Evolutionary conservation across 108 stramenopile genomes (phyloP).

Genomic region (Stephanodiscus minutulus): DNA sequence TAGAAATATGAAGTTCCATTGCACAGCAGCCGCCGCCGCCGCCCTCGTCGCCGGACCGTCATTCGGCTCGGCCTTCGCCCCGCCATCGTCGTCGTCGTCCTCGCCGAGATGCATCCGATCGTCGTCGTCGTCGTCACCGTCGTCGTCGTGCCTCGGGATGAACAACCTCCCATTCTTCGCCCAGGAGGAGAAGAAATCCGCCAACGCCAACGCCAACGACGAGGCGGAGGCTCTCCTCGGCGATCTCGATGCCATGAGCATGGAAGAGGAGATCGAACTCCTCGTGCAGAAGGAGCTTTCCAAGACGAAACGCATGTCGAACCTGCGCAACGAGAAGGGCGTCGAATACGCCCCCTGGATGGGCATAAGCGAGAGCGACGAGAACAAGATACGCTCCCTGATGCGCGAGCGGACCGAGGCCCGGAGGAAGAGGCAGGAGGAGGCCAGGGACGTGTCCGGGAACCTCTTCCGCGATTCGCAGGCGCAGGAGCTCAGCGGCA

Average conservation of each 20-base stretch:
- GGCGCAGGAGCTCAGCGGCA: slow-evolving; percentile 84
- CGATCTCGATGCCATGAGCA: slow-evolving; percentile 7
- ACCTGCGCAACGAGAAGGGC: slow-evolving; percentile 73
- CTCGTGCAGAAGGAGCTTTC: slow-evolving; percentile 61
- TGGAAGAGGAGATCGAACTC: slow-evolving; percentile 77
- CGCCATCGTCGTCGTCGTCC: no score
- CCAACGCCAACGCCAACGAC: not conserved
- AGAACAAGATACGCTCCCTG: slow-evolving; percentile 63
- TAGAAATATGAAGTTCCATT: no score
- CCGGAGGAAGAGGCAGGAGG: slow-evolving; percentile 65
- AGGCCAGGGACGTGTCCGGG: slow-evolving; percentile 67
- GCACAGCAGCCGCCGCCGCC: no score
- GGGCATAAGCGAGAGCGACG: slow-evolving; percentile 75
- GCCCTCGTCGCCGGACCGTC: no score
- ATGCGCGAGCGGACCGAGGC: slow-evolving; percentile 77
- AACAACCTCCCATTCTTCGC: no score
- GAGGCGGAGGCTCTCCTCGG: not conserved
- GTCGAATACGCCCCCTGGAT: slow-evolving; percentile 93
- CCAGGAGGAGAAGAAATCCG: not conserved
- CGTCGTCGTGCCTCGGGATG: no score
- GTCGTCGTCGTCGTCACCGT: no score
- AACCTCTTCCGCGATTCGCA: slow-evolving; percentile 73
- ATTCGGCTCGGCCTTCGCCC: no score
- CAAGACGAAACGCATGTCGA: slow-evolving; percentile 72
- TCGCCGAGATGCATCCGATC: no score